Evolutionary conservation across 495 filamentous ascomycete genomes (phyloP), one percentile per base, ranked within the genome.

Genomic region (Glonium stellatum): DNA sequence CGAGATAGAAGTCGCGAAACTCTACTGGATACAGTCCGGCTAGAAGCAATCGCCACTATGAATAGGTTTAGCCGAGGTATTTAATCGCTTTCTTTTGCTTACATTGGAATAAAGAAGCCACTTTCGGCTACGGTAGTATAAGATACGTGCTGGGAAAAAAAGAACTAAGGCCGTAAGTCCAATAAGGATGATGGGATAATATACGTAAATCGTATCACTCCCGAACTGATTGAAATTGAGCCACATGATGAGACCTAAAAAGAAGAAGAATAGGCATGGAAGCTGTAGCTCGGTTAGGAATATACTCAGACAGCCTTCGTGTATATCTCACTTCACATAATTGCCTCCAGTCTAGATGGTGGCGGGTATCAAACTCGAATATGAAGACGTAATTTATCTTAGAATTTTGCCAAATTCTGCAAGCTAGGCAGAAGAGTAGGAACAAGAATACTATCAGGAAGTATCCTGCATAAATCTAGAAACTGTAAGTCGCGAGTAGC

Each of bases 301-400:
- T 51, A 54, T 54, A 25, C 4, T 42, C 10, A 44, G 13, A 13
- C 35, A 19, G 8, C 15, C 23, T 18, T 36, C n/a, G 22, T 6
- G 6, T 11, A 22, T 6, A 11, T 9, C 64, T 58, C 73, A 85
- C 82, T 75, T 90, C 88, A n/a, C 85, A 77, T 42, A 97, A 77
- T 68, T 96, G 86, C 68, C 87, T 85, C 88, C 92, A 97, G 68
- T 97, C 87, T 39, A 97, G 73, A 49, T 84, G 81, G 73, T 93
- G 82, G 64, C 91, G 80, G 47, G 84, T 83, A 75, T 97, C 90
- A 67, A 93, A 95, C 72, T 98, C 93, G 69, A 98, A 97, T 67
- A 97, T 87, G 74, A 98, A 98, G 34, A 84, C 80, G 71, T 96
- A 96, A 69, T 98, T 98, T 68, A 98, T 89, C 71, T 90, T 92